Percentiles rank a stretch among this genome's conserved stretches.
Conservation (phyloP, 768 basidiomycete species). For the Russula ochroleuca region DNA sequence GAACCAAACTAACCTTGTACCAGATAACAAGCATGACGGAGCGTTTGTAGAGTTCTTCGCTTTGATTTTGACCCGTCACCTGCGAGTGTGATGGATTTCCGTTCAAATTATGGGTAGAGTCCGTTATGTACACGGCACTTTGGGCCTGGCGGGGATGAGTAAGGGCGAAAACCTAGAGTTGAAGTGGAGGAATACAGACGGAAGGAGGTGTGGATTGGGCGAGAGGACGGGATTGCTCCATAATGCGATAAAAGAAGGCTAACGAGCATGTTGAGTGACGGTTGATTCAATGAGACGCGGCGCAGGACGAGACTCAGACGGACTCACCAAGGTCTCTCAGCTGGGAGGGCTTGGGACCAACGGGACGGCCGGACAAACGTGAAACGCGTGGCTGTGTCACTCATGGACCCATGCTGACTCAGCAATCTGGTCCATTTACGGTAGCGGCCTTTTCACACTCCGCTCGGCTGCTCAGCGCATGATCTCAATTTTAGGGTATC, state of each 20-base stretch:
- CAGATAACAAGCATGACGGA: conserved; percentile 65
- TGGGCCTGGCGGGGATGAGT: conserved; percentile 9
- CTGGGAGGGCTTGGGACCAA: conserved; percentile 16
- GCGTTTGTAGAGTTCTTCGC: conserved; percentile 41
- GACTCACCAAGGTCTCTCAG: conserved; percentile 22
- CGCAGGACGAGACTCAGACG: neutral
- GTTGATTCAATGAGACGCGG: conserved; percentile 11
- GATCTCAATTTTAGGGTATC: too few species aligned
- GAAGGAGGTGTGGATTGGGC: conserved; percentile 16
- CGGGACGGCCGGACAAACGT: conserved; percentile 22
- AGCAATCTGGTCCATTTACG: conserved; percentile 11
- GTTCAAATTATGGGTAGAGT: conserved; percentile 11
- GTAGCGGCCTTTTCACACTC: neutral
- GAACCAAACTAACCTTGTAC: conserved; percentile 49
- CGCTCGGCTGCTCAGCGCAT: too few species aligned
- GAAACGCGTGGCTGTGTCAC: conserved; percentile 23
- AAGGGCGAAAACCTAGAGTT: neutral
- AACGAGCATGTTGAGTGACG: conserved; percentile 17
- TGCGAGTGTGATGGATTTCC: conserved; percentile 16
- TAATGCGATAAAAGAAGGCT: conserved; percentile 4
- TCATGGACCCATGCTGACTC: conserved; percentile 23
- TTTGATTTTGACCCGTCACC: conserved; percentile 18
- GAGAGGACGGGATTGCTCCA: conserved; percentile 20
- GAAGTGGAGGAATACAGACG: conserved; percentile 10
- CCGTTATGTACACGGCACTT: conserved; percentile 21